A percentile compares a stretch with the other conserved stretches of the same genome.
These are phyloP conservation scores for Ascochyta koolunga DNA, from an alignment of 2,329 filamentous ascomycete species.

Conservation along the genomic window DNA sequence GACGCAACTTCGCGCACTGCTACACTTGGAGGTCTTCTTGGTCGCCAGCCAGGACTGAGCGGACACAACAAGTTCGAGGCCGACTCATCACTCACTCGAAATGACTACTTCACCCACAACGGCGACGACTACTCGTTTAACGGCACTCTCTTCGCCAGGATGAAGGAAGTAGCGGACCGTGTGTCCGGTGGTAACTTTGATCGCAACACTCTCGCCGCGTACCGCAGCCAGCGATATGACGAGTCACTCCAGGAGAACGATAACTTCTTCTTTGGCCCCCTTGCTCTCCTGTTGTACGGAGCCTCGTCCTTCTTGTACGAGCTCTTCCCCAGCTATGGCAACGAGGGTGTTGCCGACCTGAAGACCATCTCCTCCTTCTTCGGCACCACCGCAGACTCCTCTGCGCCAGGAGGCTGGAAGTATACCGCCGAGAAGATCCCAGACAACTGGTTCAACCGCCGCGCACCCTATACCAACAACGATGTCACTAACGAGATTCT, in stretches of 20 bases:
- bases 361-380: slow-evolving; percentile 42
- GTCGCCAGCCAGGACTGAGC: slow-evolving; percentile 51
- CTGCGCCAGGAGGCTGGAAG: slow-evolving; percentile 45
- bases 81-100: slow-evolving; percentile 51
- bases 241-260: slow-evolving; percentile 47
- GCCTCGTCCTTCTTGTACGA: slow-evolving; percentile 54
- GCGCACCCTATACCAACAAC: slow-evolving; percentile 41
- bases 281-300: slow-evolving; percentile 49
- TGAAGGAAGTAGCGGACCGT: slow-evolving; percentile 41
- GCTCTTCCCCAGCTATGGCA: slow-evolving; percentile 46
- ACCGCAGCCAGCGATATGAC: slow-evolving; percentile 50
- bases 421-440: slow-evolving; percentile 50
- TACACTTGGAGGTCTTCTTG: slow-evolving; percentile 27
- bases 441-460: slow-evolving; percentile 49
- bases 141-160: slow-evolving; percentile 49
- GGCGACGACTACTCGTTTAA: slow-evolving; percentile 51
- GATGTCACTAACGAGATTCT: slow-evolving; percentile 51
- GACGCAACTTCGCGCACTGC: slow-evolving; percentile 53
- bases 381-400: slow-evolving; percentile 47
- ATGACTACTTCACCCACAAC: slow-evolving; percentile 48
- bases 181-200: slow-evolving; percentile 46
- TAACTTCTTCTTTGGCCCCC: slow-evolving; percentile 54
- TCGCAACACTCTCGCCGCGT: slow-evolving; percentile 46
- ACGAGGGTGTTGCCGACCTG: slow-evolving; percentile 25
- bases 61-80: slow-evolving; percentile 54